phyloP scores from a whole-genome alignment of 768 basidiomycete genomes.

The Mycena alexandri region DNA sequence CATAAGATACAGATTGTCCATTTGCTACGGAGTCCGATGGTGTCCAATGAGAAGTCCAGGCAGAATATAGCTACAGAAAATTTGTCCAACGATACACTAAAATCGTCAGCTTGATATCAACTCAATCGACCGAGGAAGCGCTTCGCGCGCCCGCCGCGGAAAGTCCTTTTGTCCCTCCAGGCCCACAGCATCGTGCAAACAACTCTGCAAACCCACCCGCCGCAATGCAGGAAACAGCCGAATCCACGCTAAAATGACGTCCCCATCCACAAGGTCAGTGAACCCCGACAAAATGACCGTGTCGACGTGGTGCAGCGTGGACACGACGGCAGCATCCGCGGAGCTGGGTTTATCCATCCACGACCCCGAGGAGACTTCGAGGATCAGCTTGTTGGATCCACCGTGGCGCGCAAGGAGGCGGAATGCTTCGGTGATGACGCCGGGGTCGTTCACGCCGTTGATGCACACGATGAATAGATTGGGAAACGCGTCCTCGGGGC shows the following conservation, averaged over 20 bases:
- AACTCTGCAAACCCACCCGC: conserved; percentile 30
- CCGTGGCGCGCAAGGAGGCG: conserved; percentile 16
- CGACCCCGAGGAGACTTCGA: conserved; percentile 31
- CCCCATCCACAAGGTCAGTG: conserved; percentile 20
- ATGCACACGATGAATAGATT: conserved; percentile 23
- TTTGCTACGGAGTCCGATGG: too few species aligned
- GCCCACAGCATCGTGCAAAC: conserved; percentile 14
- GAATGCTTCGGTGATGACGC: conserved; percentile 10
- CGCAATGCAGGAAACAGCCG: conserved; percentile 27
- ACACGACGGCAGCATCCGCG: not conserved
- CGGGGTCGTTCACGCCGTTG: conserved; percentile 1
- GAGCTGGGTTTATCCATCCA: conserved; percentile 21
- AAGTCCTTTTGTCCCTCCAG: conserved; percentile 8
- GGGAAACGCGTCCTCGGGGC: conserved; percentile 22
- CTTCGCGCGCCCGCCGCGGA: conserved; percentile 4
- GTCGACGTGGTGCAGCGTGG: conserved; percentile 24
- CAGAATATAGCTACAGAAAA: too few species aligned
- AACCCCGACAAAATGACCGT: conserved; percentile 27
- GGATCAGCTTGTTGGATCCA: conserved; percentile 20
- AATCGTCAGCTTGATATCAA: conserved; percentile 23
- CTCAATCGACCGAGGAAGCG: not conserved
- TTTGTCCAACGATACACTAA: too few species aligned
- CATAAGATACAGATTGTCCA: too few species aligned
- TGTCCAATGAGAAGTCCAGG: too few species aligned
- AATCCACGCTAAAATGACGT: conserved; percentile 27